phyloP scores from a whole-genome alignment of 495 filamentous ascomycete species.

The Neurospora tetraspora region DNA sequence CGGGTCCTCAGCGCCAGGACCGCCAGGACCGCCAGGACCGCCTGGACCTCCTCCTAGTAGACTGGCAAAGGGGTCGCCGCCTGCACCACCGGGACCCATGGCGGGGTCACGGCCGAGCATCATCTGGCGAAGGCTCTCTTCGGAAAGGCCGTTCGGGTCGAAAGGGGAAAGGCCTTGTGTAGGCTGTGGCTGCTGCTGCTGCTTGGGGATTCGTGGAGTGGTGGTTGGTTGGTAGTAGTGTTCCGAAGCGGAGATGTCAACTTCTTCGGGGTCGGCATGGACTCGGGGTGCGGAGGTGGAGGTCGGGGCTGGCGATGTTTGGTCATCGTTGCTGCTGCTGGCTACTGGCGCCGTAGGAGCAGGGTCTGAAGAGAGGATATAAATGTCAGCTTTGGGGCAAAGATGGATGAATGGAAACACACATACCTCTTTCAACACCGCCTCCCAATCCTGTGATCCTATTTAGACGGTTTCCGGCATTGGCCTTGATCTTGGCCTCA shows the following conservation, averaged over 20 bases:
- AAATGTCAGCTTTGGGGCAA: not conserved
- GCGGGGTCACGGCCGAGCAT: conserved; percentile 32
- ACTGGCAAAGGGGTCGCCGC: conserved; percentile 27
- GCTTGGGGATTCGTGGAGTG: conserved; percentile 19
- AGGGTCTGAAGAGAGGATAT: not conserved
- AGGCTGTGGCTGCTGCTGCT: conserved; percentile 17
- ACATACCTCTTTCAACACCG: conserved; percentile 41
- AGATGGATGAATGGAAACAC: not conserved
- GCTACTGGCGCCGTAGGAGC: conserved; percentile 7
- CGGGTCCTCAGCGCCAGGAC: conserved; percentile 20
- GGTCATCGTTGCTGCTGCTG: conserved; percentile 7
- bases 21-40: conserved; percentile 13
- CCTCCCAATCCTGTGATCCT: conserved; percentile 76
- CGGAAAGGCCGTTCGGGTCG: conserved; percentile 14
- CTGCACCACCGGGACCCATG: conserved; percentile 6
- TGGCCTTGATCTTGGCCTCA: conserved; percentile 81
- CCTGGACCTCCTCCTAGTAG: conserved; percentile 7
- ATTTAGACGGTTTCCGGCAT: conserved; percentile 67
- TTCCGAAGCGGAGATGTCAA: conserved; percentile 49
- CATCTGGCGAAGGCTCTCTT: conserved; percentile 36
- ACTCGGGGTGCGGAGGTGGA: conserved; percentile 6
- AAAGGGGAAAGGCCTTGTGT: not conserved
- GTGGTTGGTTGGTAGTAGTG: conserved; percentile 44
- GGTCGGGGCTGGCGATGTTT: not conserved
- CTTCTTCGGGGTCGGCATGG: conserved; percentile 58